Percentiles rank a stretch among this genome's conserved stretches.
These are phyloP conservation scores for Croton setiger DNA, from an alignment of 441 rosid species.

Conservation along the genomic window DNA sequence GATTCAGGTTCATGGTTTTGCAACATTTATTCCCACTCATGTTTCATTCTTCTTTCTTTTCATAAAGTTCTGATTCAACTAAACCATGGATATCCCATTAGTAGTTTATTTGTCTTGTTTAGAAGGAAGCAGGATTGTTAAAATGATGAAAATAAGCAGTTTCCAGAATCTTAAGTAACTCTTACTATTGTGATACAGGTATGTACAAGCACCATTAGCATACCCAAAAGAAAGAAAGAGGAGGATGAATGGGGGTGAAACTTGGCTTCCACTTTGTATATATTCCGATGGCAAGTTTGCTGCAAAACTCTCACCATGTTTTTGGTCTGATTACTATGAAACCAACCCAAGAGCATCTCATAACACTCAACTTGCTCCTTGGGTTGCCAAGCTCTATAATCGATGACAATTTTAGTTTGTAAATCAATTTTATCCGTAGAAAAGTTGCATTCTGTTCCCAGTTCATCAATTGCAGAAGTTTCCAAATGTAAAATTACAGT, in stretches of 20 bases:
- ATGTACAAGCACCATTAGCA: constrained; percentile 65
- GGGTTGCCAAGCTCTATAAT: constrained; percentile 59
- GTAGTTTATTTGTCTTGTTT: too few species aligned
- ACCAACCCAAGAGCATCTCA: constrained; percentile 43
- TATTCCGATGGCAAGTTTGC: constrained; percentile 40
- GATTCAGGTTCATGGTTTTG: not conserved
- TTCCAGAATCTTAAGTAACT: not conserved
- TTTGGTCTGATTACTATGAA: constrained; percentile 64
- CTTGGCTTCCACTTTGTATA: constrained; percentile 54
- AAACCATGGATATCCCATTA: not conserved
- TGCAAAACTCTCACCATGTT: constrained; percentile 41
- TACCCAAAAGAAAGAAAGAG: constrained; percentile 61
- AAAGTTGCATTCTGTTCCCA: not conserved
- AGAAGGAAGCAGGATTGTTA: too few species aligned
- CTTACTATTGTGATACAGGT: constrained; percentile 26
- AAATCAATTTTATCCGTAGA: not conserved
- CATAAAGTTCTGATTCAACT: not conserved
- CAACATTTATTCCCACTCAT: not conserved
- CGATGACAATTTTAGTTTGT: not conserved
- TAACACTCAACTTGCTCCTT: constrained; percentile 53
- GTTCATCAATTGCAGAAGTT: not conserved
- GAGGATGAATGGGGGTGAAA: constrained; percentile 62
- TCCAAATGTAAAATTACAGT: not conserved
- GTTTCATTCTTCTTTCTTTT: not conserved
- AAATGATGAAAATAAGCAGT: too few species aligned